phyloP scores from a whole-genome alignment of 352 stramenopile genomes.

The Nothophytophthora sp. region DNA sequence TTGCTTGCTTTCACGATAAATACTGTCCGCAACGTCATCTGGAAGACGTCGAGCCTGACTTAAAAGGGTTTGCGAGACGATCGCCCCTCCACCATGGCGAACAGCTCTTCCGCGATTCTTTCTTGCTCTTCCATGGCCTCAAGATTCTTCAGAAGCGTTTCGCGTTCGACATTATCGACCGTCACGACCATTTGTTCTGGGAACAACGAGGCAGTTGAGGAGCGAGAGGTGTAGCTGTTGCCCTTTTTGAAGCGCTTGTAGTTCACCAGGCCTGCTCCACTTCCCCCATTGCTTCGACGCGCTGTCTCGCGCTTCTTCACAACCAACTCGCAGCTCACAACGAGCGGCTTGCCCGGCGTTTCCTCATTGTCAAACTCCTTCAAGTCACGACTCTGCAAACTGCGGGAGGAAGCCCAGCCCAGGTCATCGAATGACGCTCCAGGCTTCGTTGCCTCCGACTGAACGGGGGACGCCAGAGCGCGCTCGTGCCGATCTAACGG shows the following conservation, averaged over 20 bases:
- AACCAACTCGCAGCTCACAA: slow-evolving; percentile 56
- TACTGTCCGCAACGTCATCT: slow-evolving; percentile 13
- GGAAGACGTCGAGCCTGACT: slow-evolving; percentile 4
- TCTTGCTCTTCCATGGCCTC: slow-evolving; percentile 80
- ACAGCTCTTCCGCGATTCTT: slow-evolving; percentile 82
- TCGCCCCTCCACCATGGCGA: slow-evolving; percentile 77
- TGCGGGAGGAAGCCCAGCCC: slow-evolving; percentile 34
- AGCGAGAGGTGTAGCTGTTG: slow-evolving; percentile 47
- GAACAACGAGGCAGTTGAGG: slow-evolving; percentile 46
- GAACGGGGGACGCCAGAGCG: no score
- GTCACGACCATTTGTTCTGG: slow-evolving; percentile 60
- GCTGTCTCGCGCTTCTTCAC: slow-evolving; percentile 32
- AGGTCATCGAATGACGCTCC: not conserved
- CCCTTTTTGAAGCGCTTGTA: slow-evolving; percentile 89
- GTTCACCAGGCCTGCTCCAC: slow-evolving; percentile 36
- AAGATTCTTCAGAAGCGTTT: slow-evolving; percentile 59
- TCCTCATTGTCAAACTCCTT: slow-evolving; percentile 30
- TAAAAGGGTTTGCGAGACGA: slow-evolving; percentile 49
- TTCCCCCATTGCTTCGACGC: not conserved
- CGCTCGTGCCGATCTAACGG: not conserved
- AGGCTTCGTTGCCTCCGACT: no score
- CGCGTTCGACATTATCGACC: slow-evolving; percentile 60
- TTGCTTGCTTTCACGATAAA: slow-evolving; percentile 18
- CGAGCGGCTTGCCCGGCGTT: slow-evolving; percentile 33
- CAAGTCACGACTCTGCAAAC: slow-evolving; percentile 23